Evolutionary conservation across 352 stramenopile species (phyloP).

Genomic region (Globisporangium heterothallicum): DNA sequence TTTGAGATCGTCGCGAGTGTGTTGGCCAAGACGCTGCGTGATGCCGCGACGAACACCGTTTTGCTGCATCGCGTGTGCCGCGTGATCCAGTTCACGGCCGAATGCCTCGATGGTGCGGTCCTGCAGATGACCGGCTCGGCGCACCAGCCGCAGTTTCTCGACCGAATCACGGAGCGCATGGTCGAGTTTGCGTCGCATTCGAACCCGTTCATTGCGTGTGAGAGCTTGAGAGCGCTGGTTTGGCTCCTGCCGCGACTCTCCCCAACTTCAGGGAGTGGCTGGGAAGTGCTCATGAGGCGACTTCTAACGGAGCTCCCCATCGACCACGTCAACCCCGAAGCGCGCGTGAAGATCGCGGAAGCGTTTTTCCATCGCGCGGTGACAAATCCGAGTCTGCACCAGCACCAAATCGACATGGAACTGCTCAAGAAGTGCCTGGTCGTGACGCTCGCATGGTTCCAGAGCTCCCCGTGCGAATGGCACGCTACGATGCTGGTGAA

Average conservation of each 20-base stretch:
- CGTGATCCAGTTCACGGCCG: slow-evolving; percentile 45
- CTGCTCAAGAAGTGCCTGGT: slow-evolving; percentile 44
- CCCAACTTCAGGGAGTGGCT: slow-evolving; percentile 17
- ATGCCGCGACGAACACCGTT: slow-evolving; percentile 19
- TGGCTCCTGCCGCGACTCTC: slow-evolving; percentile 55
- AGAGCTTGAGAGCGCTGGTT: slow-evolving; percentile 60
- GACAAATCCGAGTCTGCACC: slow-evolving; percentile 30
- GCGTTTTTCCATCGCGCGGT: slow-evolving; percentile 60
- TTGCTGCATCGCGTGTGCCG: slow-evolving; percentile 48
- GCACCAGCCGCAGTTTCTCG: slow-evolving; percentile 49
- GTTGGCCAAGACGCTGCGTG: slow-evolving; percentile 27
- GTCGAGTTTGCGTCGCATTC: slow-evolving; percentile 28
- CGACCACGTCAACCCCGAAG: slow-evolving; percentile 39
- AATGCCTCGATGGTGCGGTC: slow-evolving; percentile 38
- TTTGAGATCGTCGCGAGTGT: slow-evolving; percentile 53
- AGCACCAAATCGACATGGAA: slow-evolving; percentile 32
- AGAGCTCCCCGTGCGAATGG: slow-evolving; percentile 54
- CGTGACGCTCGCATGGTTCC: slow-evolving; percentile 58
- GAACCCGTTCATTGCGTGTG: slow-evolving; percentile 51
- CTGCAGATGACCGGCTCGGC: slow-evolving; percentile 33
- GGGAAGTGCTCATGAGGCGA: slow-evolving; percentile 36
- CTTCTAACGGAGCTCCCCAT: slow-evolving; percentile 44
- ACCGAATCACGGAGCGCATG: slow-evolving; percentile 42
- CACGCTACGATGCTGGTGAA: slow-evolving; percentile 48
- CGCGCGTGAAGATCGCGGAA: slow-evolving; percentile 49